Conservation (phyloP, 225 moss, liverwort and hornwort genomes). For the Ulota crispa region DNA sequence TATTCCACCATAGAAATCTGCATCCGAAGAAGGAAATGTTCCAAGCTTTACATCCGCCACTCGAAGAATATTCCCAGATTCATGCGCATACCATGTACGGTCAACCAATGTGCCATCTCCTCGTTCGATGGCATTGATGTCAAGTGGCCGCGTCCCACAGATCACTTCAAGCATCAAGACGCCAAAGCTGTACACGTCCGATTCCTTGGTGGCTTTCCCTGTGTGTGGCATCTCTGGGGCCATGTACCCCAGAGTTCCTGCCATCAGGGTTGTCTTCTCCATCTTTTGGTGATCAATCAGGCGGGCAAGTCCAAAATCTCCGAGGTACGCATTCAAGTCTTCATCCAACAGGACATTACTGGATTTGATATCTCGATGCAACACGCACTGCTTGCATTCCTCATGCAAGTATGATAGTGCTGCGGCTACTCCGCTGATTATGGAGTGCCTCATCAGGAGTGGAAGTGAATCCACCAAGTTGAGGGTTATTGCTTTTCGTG, state of each 20-base stretch:
- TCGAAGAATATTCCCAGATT: background rate
- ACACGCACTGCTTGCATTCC: constrained; percentile 34
- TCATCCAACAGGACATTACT: constrained; percentile 47
- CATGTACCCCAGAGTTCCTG: constrained; percentile 31
- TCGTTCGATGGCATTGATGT: background rate
- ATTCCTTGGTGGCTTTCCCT: constrained; percentile 33
- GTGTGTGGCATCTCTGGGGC: constrained; percentile 21
- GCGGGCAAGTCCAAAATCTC: constrained; percentile 37
- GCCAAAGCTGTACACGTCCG: constrained; percentile 38
- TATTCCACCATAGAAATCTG: background rate
- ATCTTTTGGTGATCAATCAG: constrained; percentile 30
- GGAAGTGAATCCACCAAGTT: background rate
- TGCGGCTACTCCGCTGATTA: constrained; percentile 28
- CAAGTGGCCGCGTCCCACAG: constrained; percentile 11
- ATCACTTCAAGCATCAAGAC: constrained; percentile 17
- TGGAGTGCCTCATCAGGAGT: background rate
- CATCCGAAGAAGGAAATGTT: background rate
- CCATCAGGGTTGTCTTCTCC: constrained; percentile 35
- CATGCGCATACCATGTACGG: constrained; percentile 4
- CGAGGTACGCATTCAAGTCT: constrained; percentile 30
- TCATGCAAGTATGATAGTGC: constrained; percentile 28
- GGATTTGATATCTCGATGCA: constrained; percentile 47
- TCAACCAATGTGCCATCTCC: constrained; percentile 7
- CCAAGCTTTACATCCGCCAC: background rate
- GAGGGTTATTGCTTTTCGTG: background rate